Evolutionary conservation across 78 protist genomes (phyloP), one percentile per base, ranked within the genome.

Genomic region (Dictyostelium brefeldianum): DNA sequence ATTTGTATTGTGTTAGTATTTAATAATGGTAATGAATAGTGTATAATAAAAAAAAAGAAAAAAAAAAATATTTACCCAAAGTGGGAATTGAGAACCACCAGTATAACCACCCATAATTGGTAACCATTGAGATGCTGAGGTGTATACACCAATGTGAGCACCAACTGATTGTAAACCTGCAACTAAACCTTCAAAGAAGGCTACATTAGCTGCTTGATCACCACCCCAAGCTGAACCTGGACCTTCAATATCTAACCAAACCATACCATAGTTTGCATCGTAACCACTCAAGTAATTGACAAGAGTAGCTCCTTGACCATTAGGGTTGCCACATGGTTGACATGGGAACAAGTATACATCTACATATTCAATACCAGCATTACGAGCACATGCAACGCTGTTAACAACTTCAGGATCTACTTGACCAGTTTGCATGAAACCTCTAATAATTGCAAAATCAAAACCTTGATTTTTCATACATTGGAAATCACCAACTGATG

Each of bases 231-330:
- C 85, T 14, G 50, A 12, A 31, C 51, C 47, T 53, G 95, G 79
- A 78, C 89, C 95, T 57, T 92, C 96, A 15, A 92, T 78, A 59
- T 92, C 96, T 48, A 92, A 59, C 96, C 96, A 92, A 17, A 85
- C 36, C 71, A 74, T 92, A 41, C 74, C 80, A 70, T 36, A 50
- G 47, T 54, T 78, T 0, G 83, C 64, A 56, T 56, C 57, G 18
- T 51, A 12, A 1, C 79, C 64, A 3, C 59, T 31, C 8, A 31
- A 50, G 41, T 43, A n/a, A 5, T 74, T 70, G 1, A 71, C 67
- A 4, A 71, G 9, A 47, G 20, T n/a, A 4, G 1, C 22, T 12
- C 54, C 81, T 82, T 91, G 95, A 5, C 15, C 57, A 15, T 10
- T 8, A 17, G 64, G 59, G 12, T 91, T 62, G 47, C 82, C 95